Evolutionary conservation across 164 flowering plant genomes (phyloP), one percentile per base, ranked within the genome.

Genomic region (Umbilicus rupestris): DNA sequence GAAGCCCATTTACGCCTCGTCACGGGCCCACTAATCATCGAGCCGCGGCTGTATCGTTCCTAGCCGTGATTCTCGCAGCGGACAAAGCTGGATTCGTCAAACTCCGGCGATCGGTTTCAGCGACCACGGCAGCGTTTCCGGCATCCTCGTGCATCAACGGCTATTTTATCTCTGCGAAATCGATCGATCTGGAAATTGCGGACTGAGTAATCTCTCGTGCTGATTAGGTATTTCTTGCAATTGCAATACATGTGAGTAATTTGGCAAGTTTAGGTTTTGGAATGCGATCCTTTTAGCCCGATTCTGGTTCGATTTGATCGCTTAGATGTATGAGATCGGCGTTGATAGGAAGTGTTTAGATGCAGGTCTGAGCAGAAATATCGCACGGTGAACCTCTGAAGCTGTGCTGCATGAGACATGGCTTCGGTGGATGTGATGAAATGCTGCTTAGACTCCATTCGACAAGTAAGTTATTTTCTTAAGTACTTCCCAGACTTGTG

Each of bases 341-440:
- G 3, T 45, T 12, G 15, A 9, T 42, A 12, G 14, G 5, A 17
- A 7, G 12, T 19, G 19, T 47, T 47, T 19, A 4, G 8, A 46
- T 46, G n/a, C 50, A 47, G 22, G 24, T n/a, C 5, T 47, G 52
- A 20, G 37, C 37, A 6, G 29, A 55, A 30, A n/a, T 28, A 12
- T 26, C 19, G 33, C 33, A 3, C 60, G 1, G 1, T 55, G 33
- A 19, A 55, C 28, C 28, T 14, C 14, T 55, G 6, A 28, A 26
- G 31, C 60, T 55, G 60, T 28, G 33, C 60, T 55, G 60, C 47
- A 41, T 46, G 39, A 67, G 42, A 2, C 26, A 84, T 84, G 88
- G 83, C 83, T 64, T 35, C 73, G 63, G 76, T 80, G 35, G 82
- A 85, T 75, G 79, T 85, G 30, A 79, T 79, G 64, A 81, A 76